These are phyloP conservation scores for Pterula multifida DNA, from an alignment of 1,284 basidiomycete species.

Conservation along the genomic window DNA sequence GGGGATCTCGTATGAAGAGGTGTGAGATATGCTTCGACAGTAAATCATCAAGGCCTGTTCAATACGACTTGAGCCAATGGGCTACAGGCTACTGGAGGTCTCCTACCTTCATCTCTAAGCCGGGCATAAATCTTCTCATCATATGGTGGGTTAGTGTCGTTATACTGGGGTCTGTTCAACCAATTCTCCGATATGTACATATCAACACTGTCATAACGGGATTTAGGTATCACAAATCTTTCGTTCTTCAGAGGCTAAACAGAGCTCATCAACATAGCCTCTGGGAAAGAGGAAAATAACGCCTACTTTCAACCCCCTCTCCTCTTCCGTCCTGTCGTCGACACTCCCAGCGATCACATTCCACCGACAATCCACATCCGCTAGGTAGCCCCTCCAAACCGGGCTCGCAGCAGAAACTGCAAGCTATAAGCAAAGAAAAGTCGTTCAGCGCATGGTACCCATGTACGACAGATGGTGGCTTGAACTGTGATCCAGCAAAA, in stretches of 20 bases:
- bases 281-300: constrained; percentile 1
- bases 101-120: constrained; percentile 60
- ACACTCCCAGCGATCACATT: constrained; percentile 96
- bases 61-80: constrained; percentile 3
- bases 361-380: constrained; percentile 98
- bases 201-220: constrained; percentile 93
- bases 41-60: constrained; percentile 73
- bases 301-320: constrained; percentile 74
- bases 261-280: constrained; percentile 6
- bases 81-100: not conserved
- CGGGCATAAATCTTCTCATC: constrained; percentile 66
- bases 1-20: constrained; percentile 94
- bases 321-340: constrained; percentile 92
- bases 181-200: constrained; percentile 85
- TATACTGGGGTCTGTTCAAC: constrained; percentile 86
- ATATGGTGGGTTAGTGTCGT: constrained; percentile 78
- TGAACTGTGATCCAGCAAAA: not conserved
- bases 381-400: constrained; percentile 86
- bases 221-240: constrained; percentile 82
- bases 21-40: constrained; percentile 91
- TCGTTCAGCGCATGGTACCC: constrained; percentile 4
- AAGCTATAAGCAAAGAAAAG: constrained; percentile 36
- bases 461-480: not conserved
- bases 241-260: constrained; percentile 65
- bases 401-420: constrained; percentile 93